Evolutionary conservation across 495 filamentous ascomycete species (phyloP), one percentile per base, ranked within the genome.

Genomic region (Penicillium egyptiacum): DNA sequence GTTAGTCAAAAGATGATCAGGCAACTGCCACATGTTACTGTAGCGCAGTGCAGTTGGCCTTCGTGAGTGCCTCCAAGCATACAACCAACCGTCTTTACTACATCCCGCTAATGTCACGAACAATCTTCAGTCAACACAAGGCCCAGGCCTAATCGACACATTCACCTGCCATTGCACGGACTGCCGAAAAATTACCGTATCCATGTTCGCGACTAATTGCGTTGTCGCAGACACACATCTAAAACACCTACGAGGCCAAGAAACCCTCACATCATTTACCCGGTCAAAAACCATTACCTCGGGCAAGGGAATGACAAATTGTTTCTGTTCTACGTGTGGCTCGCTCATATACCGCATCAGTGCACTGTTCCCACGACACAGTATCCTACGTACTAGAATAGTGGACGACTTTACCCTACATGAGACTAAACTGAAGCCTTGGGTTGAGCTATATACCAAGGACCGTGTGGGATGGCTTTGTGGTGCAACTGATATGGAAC

Each of bases 161-260:
- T 83, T 83, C 63, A 55, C 81, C 59, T 85, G 81, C 67, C 75
- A 85, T 70, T 84, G 82, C 68, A 59, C 65, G 26, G 81, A 84
- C 70, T 83, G 81, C 68, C 79, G 71, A 55, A 85, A 85, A 61
- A 73, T 84, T 59, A 83, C 80, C 11, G 80, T 80, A 12, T 83
- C 81, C 7, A 81, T 83, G 77, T 83, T 81, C 74, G 78, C 81
- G 14, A 74, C 78, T 42, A 83, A 83, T 64, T 81, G 83, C 67
- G 76, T 71, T 37, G 66, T 81, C 48, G 55, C 46, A 26, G 68
- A 79, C 65, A 46, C 67, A 10, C 40, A 76, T 48, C 56, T 83
- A 8, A 65, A 55, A 53, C 76, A 82, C 64, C 20, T 78, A 5
- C 75, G 80, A 25, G 81, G 82, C 20, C 62, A 66, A 2, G 71